phyloP scores from a whole-genome alignment of 2,329 filamentous ascomycete species.

The Endothia cerciana region DNA sequence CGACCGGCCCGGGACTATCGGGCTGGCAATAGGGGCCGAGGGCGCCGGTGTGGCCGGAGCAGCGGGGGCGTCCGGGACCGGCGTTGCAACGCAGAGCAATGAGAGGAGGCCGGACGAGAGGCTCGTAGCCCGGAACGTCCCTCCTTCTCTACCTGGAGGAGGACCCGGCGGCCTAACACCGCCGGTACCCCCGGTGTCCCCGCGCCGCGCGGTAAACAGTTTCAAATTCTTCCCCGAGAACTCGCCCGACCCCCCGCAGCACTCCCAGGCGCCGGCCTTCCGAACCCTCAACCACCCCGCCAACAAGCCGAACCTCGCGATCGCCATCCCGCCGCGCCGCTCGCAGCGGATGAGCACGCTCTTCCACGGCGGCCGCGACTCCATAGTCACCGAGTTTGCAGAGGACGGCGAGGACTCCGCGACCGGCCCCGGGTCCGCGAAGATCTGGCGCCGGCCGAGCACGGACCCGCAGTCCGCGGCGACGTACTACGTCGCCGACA shows the following conservation, averaged over 20 bases:
- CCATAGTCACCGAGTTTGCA: conserved; percentile 57
- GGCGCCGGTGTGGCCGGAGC: not conserved
- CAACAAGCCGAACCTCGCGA: conserved; percentile 46
- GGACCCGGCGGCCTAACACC: not conserved
- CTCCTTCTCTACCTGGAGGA: conserved; percentile 6
- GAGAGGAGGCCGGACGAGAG: conserved; percentile 26
- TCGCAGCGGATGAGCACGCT: conserved; percentile 18
- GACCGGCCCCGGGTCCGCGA: conserved; percentile 36
- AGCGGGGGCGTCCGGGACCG: not conserved
- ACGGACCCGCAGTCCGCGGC: conserved; percentile 49
- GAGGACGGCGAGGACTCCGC: conserved; percentile 49
- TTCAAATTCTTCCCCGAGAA: conserved; percentile 23
- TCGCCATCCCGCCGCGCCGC: conserved; percentile 40
- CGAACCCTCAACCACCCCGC: conserved; percentile 25
- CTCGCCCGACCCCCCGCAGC: conserved; percentile 10
- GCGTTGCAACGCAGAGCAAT: conserved; percentile 11
- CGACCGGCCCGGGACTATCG: conserved; percentile 45
- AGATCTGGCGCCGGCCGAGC: conserved; percentile 56
- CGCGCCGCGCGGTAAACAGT: conserved; percentile 14
- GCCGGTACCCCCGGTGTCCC: conserved; percentile 23
- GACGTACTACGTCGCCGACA: conserved; percentile 56
- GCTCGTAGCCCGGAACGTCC: conserved; percentile 12
- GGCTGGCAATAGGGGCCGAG: conserved; percentile 49
- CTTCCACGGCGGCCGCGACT: conserved; percentile 40
- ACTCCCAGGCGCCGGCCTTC: conserved; percentile 24